Evolutionary conservation across 2,329 filamentous ascomycete species (phyloP), one percentile per base, ranked within the genome.

Genomic region (Verticillium isaacii): DNA sequence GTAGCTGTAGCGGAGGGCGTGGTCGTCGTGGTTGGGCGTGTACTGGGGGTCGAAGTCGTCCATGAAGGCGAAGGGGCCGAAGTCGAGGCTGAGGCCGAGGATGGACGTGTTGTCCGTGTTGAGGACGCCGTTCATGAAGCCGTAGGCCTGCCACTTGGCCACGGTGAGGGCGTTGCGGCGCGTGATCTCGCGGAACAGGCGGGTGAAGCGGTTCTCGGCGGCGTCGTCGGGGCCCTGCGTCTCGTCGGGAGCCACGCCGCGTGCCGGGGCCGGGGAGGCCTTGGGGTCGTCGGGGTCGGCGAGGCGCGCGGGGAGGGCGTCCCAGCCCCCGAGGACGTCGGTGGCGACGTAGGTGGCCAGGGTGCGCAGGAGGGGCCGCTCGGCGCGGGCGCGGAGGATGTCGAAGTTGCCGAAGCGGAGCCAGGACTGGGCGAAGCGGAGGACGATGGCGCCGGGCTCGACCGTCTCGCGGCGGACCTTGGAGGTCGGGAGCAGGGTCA

Each of bases 51-150:
- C 94, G 70, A 98, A 99, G 71, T 93, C 93, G 74, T 99, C 95
- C 80, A 99, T 89, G 75, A 99, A 99, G 5, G 95, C 95, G 70
- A 99, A 99, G 0, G 95, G 95, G 0, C 95, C 95, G 72, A 93
- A 99, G 75, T 99, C 95, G 65, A 99, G 89, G 6, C 90, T 94
- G 0, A 99, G 78, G 0, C 95, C 95, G 61, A 88, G 88, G 58
- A 99, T 84, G 0, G 93, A 97, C 0, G 95, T 99, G 74, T 99
- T 99, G 73, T 99, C 95, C 0, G 95, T 98, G 76, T 99, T 99
- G 62, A 99, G 81, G 4, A 99, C 95, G 56, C 95, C 95, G 70
- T 99, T 99, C 84, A 96, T 98, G 78, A 99, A 99, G n/a, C 92
- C 95, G 71, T 98, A 98, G 0, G 92, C 93, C 78, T 99, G 96